Base-by-base conservation (phyloP, 768 basidiomycete species). In the Cystofilobasidium bisporidii region DNA sequence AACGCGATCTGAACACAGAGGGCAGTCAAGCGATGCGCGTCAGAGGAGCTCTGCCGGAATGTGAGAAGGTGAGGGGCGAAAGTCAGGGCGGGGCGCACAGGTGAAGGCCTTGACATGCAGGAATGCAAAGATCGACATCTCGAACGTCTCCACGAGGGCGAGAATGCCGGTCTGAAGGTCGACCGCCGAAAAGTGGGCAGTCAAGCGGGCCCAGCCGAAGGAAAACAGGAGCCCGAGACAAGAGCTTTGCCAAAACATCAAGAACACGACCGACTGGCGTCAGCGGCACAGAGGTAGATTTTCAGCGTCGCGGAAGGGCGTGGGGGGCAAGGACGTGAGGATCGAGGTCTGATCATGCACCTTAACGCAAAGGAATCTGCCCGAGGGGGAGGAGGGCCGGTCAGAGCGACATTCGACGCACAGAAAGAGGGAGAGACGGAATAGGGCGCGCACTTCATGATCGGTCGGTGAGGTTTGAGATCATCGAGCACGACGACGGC, bases 211-310 rank as follows among this genome's bases (percentile, higher is more conserved):
- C 6, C 86, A 78, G 0, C 82, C 83, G 64, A 86, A 77, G 74
- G 82, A 79, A 45, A 79, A 80, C 17, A 88, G 80, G 20, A 83
- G 67, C 4, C 83, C 82, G 18, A 89, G 79, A 40, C 83, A 78
- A 0, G 82, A 83, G 20, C 84, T 81, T 75, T 88, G 87, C 87
- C 87, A 89, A 74, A 88, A 88, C 10, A 85, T 87, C 22, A 88
- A 77, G 73, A 88, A 87, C 0, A 87, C 85, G 83, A 70, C 43
- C 43, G 43, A 43, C 43, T 43, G 43, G 17, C 40, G 17, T 41
- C 40, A 41, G 17, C 40, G n/a, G n/a, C n/a, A n/a, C n/a, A n/a
- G n/a, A n/a, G n/a, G n/a, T n/a, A n/a, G n/a, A n/a, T n/a, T n/a
- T n/a, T n/a, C n/a, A n/a, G n/a, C n/a, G n/a, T n/a, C n/a, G n/a